These are phyloP conservation scores for Rhizopogon vesiculosus DNA, from an alignment of 768 basidiomycete species.

Conservation along the genomic window DNA sequence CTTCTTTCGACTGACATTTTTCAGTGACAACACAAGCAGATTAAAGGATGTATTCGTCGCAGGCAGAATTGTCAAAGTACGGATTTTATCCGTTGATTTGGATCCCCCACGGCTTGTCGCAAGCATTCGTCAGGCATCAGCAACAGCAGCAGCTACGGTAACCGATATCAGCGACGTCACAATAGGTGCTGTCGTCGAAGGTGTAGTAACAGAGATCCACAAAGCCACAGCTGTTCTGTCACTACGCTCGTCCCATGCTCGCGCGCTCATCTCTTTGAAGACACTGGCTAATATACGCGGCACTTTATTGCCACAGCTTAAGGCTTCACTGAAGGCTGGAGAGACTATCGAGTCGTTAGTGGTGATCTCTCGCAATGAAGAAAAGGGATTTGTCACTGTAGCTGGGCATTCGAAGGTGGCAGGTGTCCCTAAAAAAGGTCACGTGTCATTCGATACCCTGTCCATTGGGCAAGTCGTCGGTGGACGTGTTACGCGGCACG, in stretches of 20 bases:
- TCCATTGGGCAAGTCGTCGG: constrained; percentile 69
- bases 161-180: constrained; percentile 70
- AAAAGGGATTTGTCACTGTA: constrained; percentile 84
- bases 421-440: constrained; percentile 40
- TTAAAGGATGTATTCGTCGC: constrained; percentile 62
- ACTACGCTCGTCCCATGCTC: constrained; percentile 35
- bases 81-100: constrained; percentile 60
- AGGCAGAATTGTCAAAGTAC: constrained; percentile 83
- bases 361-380: constrained; percentile 85
- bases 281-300: constrained; percentile 80
- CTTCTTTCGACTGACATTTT: background rate
- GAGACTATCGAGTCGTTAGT: constrained; percentile 72
- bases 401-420: constrained; percentile 65
- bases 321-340: constrained; percentile 56
- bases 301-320: constrained; percentile 62
- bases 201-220: constrained; percentile 75
- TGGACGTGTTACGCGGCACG: constrained; percentile 76
- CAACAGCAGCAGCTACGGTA: constrained; percentile 40
- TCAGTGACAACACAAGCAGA: constrained; percentile 56
- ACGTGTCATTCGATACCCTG: constrained; percentile 63
- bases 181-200: constrained; percentile 71
- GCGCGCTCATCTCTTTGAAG: constrained; percentile 74
- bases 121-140: constrained; percentile 77
- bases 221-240: constrained; percentile 77
- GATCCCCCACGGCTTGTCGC: constrained; percentile 68